Base-by-base conservation (phyloP, 306 rosid species). In the Quercus gilva region DNA sequence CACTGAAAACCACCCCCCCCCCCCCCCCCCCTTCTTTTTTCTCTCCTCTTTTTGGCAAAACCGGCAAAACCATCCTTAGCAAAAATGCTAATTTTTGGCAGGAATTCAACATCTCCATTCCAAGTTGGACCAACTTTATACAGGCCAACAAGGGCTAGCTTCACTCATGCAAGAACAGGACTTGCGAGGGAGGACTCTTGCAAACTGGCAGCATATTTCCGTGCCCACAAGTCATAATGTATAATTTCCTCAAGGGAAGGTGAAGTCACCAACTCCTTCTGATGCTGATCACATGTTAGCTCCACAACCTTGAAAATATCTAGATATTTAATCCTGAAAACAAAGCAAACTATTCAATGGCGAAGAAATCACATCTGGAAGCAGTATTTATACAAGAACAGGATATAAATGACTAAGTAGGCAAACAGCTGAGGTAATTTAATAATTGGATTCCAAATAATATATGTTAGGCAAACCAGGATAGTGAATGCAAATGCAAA, bases 211-310 rank as follows among this genome's bases (percentile, higher is more conserved):
- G 99, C 99, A 68, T 83, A 96, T 67, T 87, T 81, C 29, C 99
- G 79, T 1, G 99, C 99, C 99, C 99, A 96, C 61, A 76, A 76
- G 82, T 96, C 98, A 26, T 88, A 96, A 69, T 96, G 96, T 78
- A 96, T 43, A 20, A 96, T 96, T 80, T 96, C 99, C 81, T 96
- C 99, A 1, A 96, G 98, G 60, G 99, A 91, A 60, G 99, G 99
- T 0, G 93, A 78, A 53, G 84, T 5, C 49, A 84, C 83, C 81
- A 96, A 71, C 77, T 96, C 99, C 3, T 60, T 67, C 79, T 43
- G 90, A 86, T 96, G 99, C 80, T 91, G 88, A 59, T 87, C 90
- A 45, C 98, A 96, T 60, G 99, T 96, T 43, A 88, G 87, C 92
- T 96, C 98, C 73, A 96, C 99, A 33, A 93, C 89, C 87, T 90